These are phyloP conservation scores for Chalciporus chontae DNA, from an alignment of 768 basidiomycete genomes.

Conservation along the genomic window DNA sequence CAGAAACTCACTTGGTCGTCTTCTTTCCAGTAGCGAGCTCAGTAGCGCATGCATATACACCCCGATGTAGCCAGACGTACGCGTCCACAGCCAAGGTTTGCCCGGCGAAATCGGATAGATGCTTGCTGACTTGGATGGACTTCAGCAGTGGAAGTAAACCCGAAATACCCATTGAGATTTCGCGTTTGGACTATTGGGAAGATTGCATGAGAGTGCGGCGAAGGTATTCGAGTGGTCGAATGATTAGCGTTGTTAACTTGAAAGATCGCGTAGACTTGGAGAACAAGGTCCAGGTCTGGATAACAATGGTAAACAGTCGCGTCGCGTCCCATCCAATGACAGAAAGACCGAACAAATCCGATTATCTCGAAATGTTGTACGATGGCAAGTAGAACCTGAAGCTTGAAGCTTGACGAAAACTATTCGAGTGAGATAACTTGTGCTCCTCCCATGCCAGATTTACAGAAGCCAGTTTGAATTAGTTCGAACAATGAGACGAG, in stretches of 20 bases:
- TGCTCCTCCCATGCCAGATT: no score
- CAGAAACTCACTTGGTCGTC: conserved; percentile 70
- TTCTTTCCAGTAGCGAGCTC: conserved; percentile 83
- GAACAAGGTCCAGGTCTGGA: conserved; percentile 7
- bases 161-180: conserved; percentile 77
- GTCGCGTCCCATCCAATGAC: conserved; percentile 20
- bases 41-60: conserved; percentile 84
- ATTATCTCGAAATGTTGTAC: no score
- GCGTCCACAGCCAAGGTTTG: conserved; percentile 90
- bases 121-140: conserved; percentile 75
- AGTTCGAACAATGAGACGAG: no score
- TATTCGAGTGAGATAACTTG: no score
- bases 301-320: conserved; percentile 31
- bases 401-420: no score
- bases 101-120: conserved; percentile 79
- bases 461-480: no score
- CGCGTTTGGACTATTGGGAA: neutral
- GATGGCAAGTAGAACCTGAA: no score
- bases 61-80: conserved; percentile 92
- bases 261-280: neutral
- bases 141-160: conserved; percentile 89
- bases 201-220: conserved; percentile 2
- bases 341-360: no score
- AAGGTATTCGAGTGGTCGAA: conserved; percentile 4
- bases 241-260: conserved; percentile 1